Evolutionary conservation across 2,329 filamentous ascomycete species (phyloP), one percentile per base, ranked within the genome.

Genomic region (Dendryphion nanum): DNA sequence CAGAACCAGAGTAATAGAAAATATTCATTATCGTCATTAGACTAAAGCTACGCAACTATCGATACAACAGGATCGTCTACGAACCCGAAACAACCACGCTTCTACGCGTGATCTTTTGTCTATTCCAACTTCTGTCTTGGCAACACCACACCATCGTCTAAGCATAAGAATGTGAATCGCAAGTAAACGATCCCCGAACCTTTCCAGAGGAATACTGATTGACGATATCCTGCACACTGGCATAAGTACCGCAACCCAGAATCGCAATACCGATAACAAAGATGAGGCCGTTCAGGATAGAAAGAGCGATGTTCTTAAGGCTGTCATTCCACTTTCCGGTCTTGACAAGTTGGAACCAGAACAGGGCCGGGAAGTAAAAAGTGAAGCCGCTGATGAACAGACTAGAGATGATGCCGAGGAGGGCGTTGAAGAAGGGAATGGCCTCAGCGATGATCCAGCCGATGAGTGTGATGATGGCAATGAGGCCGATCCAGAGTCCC

Each of bases 331-430:
- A 71, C 40, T 61, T 61, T 6, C 68, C 67, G 44, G 67, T 52
- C 51, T 68, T 68, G 50, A 70, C 40, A n/a, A 19, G 15, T 8
- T 10, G 28, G 47, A 48, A 67, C 74, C 61, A 68, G 44, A 66
- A 62, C 15, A 64, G 42, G 1, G 42, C 64, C 0, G 64, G 64
- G 50, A 66, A 64, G 47, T 64, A 65, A 43, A 70, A 77, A 12
- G 79, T 83, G 64, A 87, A 87, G 76, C 83, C 85, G 30, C 74
- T 79, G 24, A 78, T 81, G 49, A 86, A 85, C 2, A 85, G 66
- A 4, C 81, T 54, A 3, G 61, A 65, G 38, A 86, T 78, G 26
- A 88, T 66, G 21, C 78, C 79, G n/a, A 89, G 70, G 3, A 89
- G 70, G 34, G 79, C 76, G 58, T 79, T 81, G 69, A 88, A 89